Percentiles rank a stretch among this genome's conserved stretches.
phyloP scores from a whole-genome alignment of 2,329 filamentous ascomycete species.

The Hirsutella thompsonii region DNA sequence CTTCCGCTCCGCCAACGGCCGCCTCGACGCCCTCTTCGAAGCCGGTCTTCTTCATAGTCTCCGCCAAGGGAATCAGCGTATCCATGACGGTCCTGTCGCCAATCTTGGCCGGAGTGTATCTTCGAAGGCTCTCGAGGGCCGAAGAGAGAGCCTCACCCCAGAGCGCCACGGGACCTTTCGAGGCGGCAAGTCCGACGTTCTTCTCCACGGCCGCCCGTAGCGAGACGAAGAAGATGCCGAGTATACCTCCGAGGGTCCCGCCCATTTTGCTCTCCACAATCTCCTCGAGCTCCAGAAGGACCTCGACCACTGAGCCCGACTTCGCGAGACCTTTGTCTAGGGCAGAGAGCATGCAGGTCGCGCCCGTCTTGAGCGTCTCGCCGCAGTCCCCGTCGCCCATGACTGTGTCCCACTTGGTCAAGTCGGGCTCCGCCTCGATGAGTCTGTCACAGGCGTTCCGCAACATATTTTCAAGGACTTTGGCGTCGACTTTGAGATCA shows the following conservation, averaged over 20 bases:
- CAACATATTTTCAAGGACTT: slow-evolving; percentile 39
- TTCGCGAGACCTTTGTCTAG: slow-evolving; percentile 25
- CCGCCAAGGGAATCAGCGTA: slow-evolving; percentile 39
- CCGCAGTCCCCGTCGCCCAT: slow-evolving; percentile 57
- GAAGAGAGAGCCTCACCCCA: slow-evolving; percentile 29
- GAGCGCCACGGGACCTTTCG: slow-evolving; percentile 21
- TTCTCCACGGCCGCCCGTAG: slow-evolving; percentile 27
- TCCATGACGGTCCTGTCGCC: slow-evolving; percentile 47
- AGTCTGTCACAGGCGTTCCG: slow-evolving; percentile 38
- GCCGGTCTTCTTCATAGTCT: slow-evolving; percentile 30
- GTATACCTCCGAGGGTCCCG: slow-evolving; percentile 35
- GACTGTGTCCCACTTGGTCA: slow-evolving; percentile 49
- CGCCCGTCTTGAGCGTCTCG: slow-evolving; percentile 44
- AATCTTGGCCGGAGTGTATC: slow-evolving; percentile 41
- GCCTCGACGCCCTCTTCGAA: slow-evolving; percentile 44
- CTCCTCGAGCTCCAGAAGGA: slow-evolving; percentile 36
- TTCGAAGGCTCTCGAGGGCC: slow-evolving; percentile 32
- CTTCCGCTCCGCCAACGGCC: slow-evolving; percentile 46
- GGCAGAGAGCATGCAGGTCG: slow-evolving; percentile 32
- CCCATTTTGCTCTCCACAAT: slow-evolving; percentile 44
- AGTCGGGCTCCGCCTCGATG: slow-evolving; percentile 45
- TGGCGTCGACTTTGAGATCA: slow-evolving; percentile 38
- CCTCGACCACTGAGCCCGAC: slow-evolving; percentile 30
- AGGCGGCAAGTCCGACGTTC: slow-evolving; percentile 16
- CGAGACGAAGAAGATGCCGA: slow-evolving; percentile 42